A percentile compares a stretch with the other conserved stretches of the same genome.
Evolutionary conservation across 371 early-diverging fungal genomes (phyloP).

Genomic region (Rhizopus stolonifer): DNA sequence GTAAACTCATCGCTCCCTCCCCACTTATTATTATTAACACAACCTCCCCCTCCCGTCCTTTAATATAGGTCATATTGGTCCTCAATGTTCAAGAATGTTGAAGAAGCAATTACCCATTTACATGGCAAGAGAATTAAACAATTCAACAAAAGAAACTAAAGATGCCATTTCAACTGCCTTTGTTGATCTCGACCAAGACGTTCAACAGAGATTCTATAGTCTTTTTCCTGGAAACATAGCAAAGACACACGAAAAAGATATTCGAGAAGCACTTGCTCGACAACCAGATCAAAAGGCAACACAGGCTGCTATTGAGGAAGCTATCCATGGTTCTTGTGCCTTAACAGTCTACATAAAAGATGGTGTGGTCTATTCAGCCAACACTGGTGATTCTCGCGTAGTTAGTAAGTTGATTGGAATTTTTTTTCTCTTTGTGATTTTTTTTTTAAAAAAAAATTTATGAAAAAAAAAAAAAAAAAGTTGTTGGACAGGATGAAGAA

Average conservation of each 20-base stretch:
- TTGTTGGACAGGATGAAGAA: constrained; percentile 46
- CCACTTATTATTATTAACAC: not conserved
- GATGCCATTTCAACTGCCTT: constrained; percentile 55
- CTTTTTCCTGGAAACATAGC: constrained; percentile 37
- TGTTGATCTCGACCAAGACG: constrained; percentile 55
- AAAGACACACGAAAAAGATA: constrained; percentile 38
- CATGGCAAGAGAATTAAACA: constrained; percentile 35
- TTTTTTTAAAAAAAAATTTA: too few species aligned
- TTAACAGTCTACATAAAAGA: constrained; percentile 74
- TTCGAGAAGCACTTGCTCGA: constrained; percentile 39
- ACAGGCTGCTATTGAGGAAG: constrained; percentile 43
- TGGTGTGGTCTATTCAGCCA: constrained; percentile 73
- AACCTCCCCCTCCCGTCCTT: too few species aligned
- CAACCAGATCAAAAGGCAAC: constrained; percentile 36
- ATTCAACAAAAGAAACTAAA: constrained; percentile 7
- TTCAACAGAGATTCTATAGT: constrained; percentile 59
- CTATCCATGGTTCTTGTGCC: constrained; percentile 81
- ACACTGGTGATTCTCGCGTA: constrained; percentile 77
- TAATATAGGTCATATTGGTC: constrained; percentile 44
- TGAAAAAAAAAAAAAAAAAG: constrained; percentile 19
- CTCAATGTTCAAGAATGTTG: constrained; percentile 39
- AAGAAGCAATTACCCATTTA: constrained; percentile 44
- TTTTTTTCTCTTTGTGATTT: too few species aligned
- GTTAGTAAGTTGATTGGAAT: constrained; percentile 39
- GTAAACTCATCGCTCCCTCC: constrained; percentile 13